Evolutionary conservation across 768 basidiomycete genomes (phyloP), one percentile per base, ranked within the genome.

Genomic region (Podaxis pistillaris): DNA sequence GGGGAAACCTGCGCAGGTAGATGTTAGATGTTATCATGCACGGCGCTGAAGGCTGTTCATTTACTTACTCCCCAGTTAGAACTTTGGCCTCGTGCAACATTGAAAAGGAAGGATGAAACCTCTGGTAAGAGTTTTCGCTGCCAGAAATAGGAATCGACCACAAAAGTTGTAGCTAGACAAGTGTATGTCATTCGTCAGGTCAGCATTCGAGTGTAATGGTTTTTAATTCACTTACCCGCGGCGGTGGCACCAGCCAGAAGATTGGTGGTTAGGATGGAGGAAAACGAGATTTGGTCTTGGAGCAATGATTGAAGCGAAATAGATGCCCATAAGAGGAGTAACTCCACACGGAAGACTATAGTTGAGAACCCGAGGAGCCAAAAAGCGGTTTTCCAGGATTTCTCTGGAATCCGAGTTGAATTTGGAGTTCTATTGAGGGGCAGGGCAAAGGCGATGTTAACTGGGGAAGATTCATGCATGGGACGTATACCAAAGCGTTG

Each of bases 121-220:
- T 98, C 97, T 0, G 97, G 96, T 0, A 96, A 70, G 4, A 85
- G 79, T 68, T 77, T 82, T 66, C 75, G 76, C 58, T 81, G 70
- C 94, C 96, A 98, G 73, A 96, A 90, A 75, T 89, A 90, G 0
- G 93, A 91, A 72, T 99, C 97, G 30, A 96, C 78, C 0, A 70
- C 12, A 0, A 88, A 69, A 0, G 91, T 91, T 2, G 86, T 61
- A 2, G 74, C 93, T 93, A 24, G 33, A 37, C 24, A 12, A 26
- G 17, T 13, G 12, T 1, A 17, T 26, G 19, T 6, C 17, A 37
- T 17, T 28, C 12, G 19, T 24, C 7, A 2, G 37, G 17, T 40
- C 13, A 28, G 15, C 2, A 46, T 13, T 37, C 44, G 12, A 41
- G 33, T 3, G n/a, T 9, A 24, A 2, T 9, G 19, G 4, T 30